Conservation (phyloP, 1,284 basidiomycete genomes). For the Ceratobasidium sp. region DNA sequence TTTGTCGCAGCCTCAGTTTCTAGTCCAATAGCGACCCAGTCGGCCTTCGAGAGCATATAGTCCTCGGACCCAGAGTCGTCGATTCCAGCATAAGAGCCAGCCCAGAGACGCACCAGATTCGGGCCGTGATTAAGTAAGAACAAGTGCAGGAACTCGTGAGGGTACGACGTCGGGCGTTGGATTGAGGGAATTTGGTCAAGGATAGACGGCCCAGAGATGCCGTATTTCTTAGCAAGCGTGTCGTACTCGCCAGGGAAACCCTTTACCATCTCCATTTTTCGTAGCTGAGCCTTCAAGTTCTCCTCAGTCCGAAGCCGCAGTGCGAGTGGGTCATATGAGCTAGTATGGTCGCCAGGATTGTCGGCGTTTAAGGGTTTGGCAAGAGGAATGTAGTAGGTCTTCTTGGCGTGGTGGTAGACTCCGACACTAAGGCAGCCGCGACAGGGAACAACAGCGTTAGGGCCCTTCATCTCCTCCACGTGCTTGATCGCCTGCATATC, state of each 20-base stretch:
- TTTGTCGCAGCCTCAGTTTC: conserved; percentile 53
- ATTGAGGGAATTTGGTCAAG: conserved; percentile 43
- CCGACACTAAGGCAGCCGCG: conserved; percentile 62
- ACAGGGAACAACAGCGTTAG: conserved; percentile 63
- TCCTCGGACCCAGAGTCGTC: conserved; percentile 6
- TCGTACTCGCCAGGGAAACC: not conserved
- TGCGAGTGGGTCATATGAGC: not conserved
- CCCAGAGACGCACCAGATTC: conserved; percentile 44
- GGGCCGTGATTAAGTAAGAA: conserved; percentile 45
- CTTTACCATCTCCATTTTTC: not conserved
- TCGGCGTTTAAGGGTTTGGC: conserved; percentile 29
- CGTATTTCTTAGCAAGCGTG: conserved; percentile 27
- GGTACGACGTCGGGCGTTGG: conserved; percentile 42
- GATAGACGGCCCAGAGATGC: conserved; percentile 39
- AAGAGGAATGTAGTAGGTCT: conserved; percentile 45
- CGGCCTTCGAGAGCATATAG: conserved; percentile 1
- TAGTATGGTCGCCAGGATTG: not conserved
- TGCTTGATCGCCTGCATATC: conserved; percentile 62
- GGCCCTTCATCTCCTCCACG: conserved; percentile 61
- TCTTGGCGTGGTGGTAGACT: not conserved
- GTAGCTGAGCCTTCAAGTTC: not conserved
- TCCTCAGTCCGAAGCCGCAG: conserved; percentile 40
- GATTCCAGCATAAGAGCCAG: conserved; percentile 16
- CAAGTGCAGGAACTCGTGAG: conserved; percentile 49
- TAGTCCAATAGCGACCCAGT: conserved; percentile 51